Conservation (phyloP, 2,329 filamentous ascomycete genomes). For the Cordyceps cicadae region DNA sequence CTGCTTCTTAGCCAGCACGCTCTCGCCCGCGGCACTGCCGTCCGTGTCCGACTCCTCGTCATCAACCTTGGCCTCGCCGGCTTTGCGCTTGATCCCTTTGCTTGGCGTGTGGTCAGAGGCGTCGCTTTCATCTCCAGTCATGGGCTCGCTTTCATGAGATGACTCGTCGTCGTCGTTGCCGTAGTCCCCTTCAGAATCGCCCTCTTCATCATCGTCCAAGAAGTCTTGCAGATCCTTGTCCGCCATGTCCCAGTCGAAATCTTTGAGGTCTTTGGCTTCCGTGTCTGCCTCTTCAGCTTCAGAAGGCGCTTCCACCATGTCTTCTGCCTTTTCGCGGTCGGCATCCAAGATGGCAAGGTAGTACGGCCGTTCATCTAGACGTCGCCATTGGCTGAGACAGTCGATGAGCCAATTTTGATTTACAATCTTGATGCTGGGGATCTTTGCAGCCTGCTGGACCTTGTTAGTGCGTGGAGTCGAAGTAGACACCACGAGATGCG, state of each 20-base stretch:
- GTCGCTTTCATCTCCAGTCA: constrained; percentile 22
- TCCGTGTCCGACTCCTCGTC: constrained; percentile 26
- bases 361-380: constrained; percentile 70
- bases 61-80: constrained; percentile 19
- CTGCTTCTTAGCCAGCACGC: constrained; percentile 43
- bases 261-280: constrained; percentile 38
- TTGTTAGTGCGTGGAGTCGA: constrained; percentile 76
- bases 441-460: constrained; percentile 75
- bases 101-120: constrained; percentile 20
- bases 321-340: constrained; percentile 40
- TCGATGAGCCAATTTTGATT: constrained; percentile 83
- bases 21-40: constrained; percentile 26
- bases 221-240: constrained; percentile 73
- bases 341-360: constrained; percentile 66
- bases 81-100: constrained; percentile 28
- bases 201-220: constrained; percentile 42
- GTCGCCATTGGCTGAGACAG: constrained; percentile 76
- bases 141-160: not conserved
- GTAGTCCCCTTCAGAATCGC: constrained; percentile 16
- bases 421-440: constrained; percentile 80
- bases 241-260: constrained; percentile 53
- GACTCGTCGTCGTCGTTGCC: constrained; percentile 16
- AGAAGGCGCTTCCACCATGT: constrained; percentile 24
- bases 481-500: constrained; percentile 65
- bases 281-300: constrained; percentile 23